A percentile compares a stretch with the other conserved stretches of the same genome.
These are phyloP conservation scores for Saccharomycopsis phalli DNA, from an alignment of 1,139 yeast genomes.

Conservation along the genomic window DNA sequence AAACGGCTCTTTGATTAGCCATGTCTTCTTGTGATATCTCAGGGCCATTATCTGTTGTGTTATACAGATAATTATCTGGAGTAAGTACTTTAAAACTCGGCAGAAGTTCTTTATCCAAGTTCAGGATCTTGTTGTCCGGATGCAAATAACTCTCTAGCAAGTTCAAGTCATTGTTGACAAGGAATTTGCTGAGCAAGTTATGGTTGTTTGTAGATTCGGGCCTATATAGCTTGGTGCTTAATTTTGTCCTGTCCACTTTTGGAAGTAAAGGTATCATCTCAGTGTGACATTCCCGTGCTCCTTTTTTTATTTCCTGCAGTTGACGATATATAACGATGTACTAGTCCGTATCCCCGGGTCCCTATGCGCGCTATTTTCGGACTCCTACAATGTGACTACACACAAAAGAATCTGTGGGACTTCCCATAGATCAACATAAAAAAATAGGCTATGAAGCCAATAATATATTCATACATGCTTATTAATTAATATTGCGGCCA, in stretches of 20 bases:
- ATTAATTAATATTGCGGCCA: no score
- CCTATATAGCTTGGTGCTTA: background rate
- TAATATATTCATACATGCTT: no score
- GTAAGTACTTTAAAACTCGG: no score
- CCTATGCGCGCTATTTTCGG: conserved; percentile 1
- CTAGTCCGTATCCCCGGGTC: background rate
- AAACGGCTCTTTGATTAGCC: background rate
- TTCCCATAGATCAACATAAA: no score
- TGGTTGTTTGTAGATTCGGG: background rate
- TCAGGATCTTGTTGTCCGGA: background rate
- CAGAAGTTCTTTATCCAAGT: no score
- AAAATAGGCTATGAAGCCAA: no score
- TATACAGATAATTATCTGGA: background rate
- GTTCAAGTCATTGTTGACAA: conserved; percentile 18
- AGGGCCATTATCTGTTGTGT: background rate
- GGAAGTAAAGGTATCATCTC: conserved; percentile 10
- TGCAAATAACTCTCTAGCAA: conserved; percentile 18
- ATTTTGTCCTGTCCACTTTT: conserved; percentile 1
- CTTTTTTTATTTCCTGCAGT: background rate
- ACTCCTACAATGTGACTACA: background rate
- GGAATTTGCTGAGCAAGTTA: conserved; percentile 16
- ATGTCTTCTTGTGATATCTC: background rate
- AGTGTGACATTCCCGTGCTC: background rate
- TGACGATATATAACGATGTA: background rate
- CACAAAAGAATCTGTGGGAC: no score